Evolutionary conservation across 2,329 filamentous ascomycete genomes (phyloP).

Genomic region (Fusarium sp.): DNA sequence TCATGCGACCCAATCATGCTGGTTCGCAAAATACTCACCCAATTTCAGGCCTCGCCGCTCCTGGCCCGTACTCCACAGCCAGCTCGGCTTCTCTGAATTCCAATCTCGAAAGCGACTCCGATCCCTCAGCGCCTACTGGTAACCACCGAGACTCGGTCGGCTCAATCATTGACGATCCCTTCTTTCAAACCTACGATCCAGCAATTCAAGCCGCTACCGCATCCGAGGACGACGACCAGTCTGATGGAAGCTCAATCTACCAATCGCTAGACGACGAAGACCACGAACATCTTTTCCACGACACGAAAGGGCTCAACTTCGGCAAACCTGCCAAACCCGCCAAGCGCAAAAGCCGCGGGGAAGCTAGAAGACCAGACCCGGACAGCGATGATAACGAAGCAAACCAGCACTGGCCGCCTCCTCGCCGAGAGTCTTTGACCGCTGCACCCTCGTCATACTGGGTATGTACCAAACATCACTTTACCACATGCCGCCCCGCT

Average conservation of each 20-base stretch:
- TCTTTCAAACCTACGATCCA: conserved; percentile 62
- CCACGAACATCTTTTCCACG: conserved; percentile 52
- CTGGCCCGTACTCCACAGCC: conserved; percentile 28
- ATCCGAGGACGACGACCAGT: conserved; percentile 43
- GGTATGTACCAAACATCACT: conserved; percentile 52
- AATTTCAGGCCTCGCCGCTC: conserved; percentile 40
- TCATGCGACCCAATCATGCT: conserved; percentile 47
- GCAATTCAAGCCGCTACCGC: conserved; percentile 46
- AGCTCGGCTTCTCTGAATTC: conserved; percentile 42
- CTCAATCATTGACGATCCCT: conserved; percentile 68
- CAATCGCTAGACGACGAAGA: conserved; percentile 48
- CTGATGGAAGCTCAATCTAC: conserved; percentile 45
- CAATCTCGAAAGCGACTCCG: conserved; percentile 41
- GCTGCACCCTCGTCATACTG: conserved; percentile 53
- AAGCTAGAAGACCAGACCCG: conserved; percentile 31
- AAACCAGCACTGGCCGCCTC: conserved; percentile 57
- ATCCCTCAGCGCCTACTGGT: conserved; percentile 31
- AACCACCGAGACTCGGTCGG: conserved; percentile 61
- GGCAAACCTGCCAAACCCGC: conserved; percentile 15
- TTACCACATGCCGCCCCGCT: conserved; percentile 40
- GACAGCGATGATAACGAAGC: conserved; percentile 47
- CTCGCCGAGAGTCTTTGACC: conserved; percentile 63
- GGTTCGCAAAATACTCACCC: conserved; percentile 46
- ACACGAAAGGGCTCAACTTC: conserved; percentile 22
- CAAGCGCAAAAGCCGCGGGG: conserved; percentile 30